phyloP scores from a whole-genome alignment of 2,329 filamentous ascomycete genomes.

The Neofusicoccum sp. region DNA sequence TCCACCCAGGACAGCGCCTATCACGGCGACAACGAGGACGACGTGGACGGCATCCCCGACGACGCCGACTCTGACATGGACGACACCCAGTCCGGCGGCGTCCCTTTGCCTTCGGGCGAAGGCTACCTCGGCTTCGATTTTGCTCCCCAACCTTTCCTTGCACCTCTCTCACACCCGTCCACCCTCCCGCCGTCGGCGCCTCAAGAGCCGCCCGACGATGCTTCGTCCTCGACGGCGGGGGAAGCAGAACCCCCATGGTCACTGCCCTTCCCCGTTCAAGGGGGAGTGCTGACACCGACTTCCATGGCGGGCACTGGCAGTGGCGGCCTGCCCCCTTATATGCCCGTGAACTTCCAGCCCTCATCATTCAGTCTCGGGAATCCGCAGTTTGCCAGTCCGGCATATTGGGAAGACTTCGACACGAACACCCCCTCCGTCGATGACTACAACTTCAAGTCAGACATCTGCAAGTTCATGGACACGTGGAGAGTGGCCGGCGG shows the following conservation, averaged over 20 bases:
- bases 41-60: conserved; percentile 8
- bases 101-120: neutral
- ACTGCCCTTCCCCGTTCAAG: neutral
- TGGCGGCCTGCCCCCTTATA: neutral
- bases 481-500: conserved; percentile 5
- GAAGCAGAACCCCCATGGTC: neutral
- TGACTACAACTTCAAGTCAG: conserved; percentile 16
- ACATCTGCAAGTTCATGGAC: conserved; percentile 22
- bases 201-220: neutral
- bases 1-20: conserved; percentile 6
- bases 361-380: conserved; percentile 11
- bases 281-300: neutral
- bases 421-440: conserved; percentile 16
- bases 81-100: conserved; percentile 15
- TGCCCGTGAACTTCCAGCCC: conserved; percentile 2
- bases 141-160: neutral
- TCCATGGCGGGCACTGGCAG: neutral
- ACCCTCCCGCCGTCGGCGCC: neutral
- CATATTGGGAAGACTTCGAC: conserved; percentile 14
- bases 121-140: neutral
- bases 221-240: neutral
- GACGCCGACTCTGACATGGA: conserved; percentile 19
- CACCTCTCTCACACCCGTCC: neutral
- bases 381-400: conserved; percentile 1
- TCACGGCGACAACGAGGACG: conserved; percentile 1